These are phyloP conservation scores for Tulasnella sp. DNA, from an alignment of 768 basidiomycete species.

Conservation along the genomic window DNA sequence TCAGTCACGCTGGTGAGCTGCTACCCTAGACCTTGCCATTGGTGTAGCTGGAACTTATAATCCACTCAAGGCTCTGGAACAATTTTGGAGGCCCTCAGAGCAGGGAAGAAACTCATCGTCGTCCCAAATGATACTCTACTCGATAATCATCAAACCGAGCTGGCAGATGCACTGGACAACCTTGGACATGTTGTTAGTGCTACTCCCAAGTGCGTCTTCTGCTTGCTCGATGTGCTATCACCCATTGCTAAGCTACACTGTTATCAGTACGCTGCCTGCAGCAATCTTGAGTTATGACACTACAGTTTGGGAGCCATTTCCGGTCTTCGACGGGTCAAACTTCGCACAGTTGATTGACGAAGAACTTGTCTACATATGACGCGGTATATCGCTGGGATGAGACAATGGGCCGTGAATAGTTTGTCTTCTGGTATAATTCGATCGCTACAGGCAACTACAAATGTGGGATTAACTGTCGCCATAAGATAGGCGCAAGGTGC, in stretches of 20 bases:
- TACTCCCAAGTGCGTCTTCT: constrained; percentile 38
- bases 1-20: constrained; percentile 82
- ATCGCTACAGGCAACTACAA: too few species aligned
- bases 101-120: constrained; percentile 67
- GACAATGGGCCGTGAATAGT: too few species aligned
- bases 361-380: constrained; percentile 60
- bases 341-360: constrained; percentile 59
- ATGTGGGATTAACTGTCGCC: too few species aligned
- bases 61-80: constrained; percentile 71
- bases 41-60: background rate
- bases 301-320: constrained; percentile 45
- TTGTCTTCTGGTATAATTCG: too few species aligned
- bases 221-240: constrained; percentile 29
- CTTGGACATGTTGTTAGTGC: constrained; percentile 50
- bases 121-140: constrained; percentile 83
- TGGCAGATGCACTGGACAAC: constrained; percentile 56
- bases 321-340: constrained; percentile 52
- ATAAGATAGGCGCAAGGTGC: too few species aligned
- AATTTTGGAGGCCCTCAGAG: constrained; percentile 75
- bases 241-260: background rate
- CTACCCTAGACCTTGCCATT: background rate
- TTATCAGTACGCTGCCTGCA: constrained; percentile 35
- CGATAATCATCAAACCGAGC: constrained; percentile 88
- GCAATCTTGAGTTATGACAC: constrained; percentile 43
- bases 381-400: too few species aligned